Evolutionary conservation across 2,329 filamentous ascomycete species (phyloP), one percentile per base, ranked within the genome.

Genomic region (Botrytis deweyae): DNA sequence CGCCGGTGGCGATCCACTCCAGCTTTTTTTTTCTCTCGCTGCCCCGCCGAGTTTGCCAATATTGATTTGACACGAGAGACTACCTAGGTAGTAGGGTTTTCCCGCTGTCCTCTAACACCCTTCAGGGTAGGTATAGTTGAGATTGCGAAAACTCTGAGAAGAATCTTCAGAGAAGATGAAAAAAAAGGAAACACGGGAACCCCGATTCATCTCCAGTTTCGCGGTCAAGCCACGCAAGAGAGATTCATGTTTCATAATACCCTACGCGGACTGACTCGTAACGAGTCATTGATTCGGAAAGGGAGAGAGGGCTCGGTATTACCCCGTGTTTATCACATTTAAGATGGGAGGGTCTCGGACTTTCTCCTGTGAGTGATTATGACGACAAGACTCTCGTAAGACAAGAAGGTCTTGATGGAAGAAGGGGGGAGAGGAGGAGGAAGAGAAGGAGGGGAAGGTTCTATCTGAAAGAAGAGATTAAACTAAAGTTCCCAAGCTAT

Each of bases 1-100:
- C 70, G 62, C 62, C 18, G 61, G 61, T 33, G 62, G n/a, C 62
- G 49, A 72, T 67, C 62, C 70, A 72, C 62, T 59, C 62, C 70
- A 72, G 61, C 42, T 65, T 67, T 67, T 59, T 33, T 33, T 59
- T 69, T 22, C 42, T 58, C 46, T 58, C 38, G 49, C 25, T 49
- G 25, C 29, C 55, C 38, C 52, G 49, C 49, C 25, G 49, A 55
- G 49, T 55, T 52, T n/a, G 22, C 33, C 38, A 58, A 42, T 52
- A 66, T 58, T 55, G 20, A 72, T 61, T 44, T 65, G n/a, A 72
- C 70, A 66, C 44, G 58, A 38, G 22, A 22, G 46, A 49, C 16
- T 22, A 10, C 20, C 46, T 49, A 49, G 46, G 46, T 22, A 49
- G 46, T 22, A 49, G 1, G 40, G 40, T 14, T 61, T 16, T 25